A percentile compares a stretch with the other conserved stretches of the same genome.
These are phyloP conservation scores for Botryosphaeria dothidea DNA, from an alignment of 2,329 filamentous ascomycete genomes.

Conservation along the genomic window DNA sequence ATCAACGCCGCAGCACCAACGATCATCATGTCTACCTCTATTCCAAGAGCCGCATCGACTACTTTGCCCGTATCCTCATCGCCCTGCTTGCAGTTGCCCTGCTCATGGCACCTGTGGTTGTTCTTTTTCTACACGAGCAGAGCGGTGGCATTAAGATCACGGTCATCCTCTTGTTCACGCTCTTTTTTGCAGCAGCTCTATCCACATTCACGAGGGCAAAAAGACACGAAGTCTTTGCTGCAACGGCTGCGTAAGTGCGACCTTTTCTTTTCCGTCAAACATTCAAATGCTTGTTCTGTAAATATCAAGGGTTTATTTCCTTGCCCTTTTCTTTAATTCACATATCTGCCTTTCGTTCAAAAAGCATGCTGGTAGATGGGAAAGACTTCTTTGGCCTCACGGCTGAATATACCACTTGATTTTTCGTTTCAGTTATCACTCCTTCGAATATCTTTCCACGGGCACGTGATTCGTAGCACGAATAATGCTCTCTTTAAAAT, in stretches of 20 bases:
- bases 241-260: conserved; percentile 28
- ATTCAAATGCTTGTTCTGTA: neutral
- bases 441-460: no score
- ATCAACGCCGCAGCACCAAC: conserved; percentile 21
- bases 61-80: conserved; percentile 25
- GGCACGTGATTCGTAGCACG: no score
- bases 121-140: conserved; percentile 22
- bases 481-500: no score
- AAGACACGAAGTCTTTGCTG: conserved; percentile 27
- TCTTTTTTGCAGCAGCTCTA: conserved; percentile 26
- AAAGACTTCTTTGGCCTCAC: neutral
- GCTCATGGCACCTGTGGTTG: conserved; percentile 25
- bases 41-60: conserved; percentile 23
- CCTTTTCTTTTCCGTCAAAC: neutral
- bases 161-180: conserved; percentile 23
- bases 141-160: conserved; percentile 22
- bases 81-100: conserved; percentile 26
- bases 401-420: neutral
- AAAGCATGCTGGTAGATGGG: no score
- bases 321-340: neutral
- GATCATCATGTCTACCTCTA: conserved; percentile 22
- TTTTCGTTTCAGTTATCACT: no score
- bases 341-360: neutral
- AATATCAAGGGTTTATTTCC: neutral
- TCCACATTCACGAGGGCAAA: conserved; percentile 25